Conservation (phyloP, 352 stramenopile species). For the Phytophthora pini region DNA sequence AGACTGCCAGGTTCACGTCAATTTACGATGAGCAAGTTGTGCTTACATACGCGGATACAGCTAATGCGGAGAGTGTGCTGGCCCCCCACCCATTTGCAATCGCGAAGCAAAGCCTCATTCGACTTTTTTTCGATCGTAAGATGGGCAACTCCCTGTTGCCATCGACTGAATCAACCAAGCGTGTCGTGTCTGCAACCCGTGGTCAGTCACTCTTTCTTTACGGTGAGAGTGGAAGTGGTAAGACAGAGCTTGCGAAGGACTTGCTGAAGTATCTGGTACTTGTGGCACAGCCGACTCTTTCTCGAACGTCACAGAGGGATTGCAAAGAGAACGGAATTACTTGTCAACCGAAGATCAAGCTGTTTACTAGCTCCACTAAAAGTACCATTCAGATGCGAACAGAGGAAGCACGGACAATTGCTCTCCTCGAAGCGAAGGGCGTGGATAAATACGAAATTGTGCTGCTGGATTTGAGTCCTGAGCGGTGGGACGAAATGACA, state of each 20-base stretch:
- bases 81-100: slow-evolving; percentile 79
- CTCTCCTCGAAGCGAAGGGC: slow-evolving; percentile 76
- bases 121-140: slow-evolving; percentile 46
- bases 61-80: slow-evolving; percentile 43
- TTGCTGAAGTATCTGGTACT: slow-evolving; percentile 81
- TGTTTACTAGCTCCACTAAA: slow-evolving; percentile 87
- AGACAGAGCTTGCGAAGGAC: slow-evolving; percentile 82
- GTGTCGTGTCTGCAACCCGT: neutral
- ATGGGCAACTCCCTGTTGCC: neutral
- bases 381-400: slow-evolving; percentile 86
- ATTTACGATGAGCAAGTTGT: slow-evolving; percentile 87
- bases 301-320: neutral
- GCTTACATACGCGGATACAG: slow-evolving; percentile 60
- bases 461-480: slow-evolving; percentile 66
- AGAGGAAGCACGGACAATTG: slow-evolving; percentile 74
- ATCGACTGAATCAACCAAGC: slow-evolving; percentile 3
- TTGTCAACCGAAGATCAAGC: slow-evolving; percentile 48
- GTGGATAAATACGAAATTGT: slow-evolving; percentile 74
- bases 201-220: slow-evolving; percentile 54
- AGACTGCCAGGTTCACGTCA: slow-evolving; percentile 78
- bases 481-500: slow-evolving; percentile 76
- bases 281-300: slow-evolving; percentile 51
- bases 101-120: slow-evolving; percentile 65
- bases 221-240: slow-evolving; percentile 77
- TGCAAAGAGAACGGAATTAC: neutral